Evolutionary conservation across 2,329 filamentous ascomycete species (phyloP).

Genomic region (Pyricularia sp.): DNA sequence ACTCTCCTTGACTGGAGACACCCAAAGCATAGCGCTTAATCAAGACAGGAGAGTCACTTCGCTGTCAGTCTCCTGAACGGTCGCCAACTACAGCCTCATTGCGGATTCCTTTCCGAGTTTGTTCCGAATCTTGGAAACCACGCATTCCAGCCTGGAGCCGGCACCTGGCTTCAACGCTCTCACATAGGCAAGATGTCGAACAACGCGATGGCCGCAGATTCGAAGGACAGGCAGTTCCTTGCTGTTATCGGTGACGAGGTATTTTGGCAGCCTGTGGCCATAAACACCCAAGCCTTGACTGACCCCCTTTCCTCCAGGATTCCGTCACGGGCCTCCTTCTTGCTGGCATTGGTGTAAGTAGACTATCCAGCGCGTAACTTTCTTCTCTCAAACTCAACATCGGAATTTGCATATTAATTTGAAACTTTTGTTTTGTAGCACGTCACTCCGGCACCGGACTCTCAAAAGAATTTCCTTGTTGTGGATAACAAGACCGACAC

Average conservation of each 20-base stretch:
- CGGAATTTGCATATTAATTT: not conserved
- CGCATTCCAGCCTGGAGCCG: not conserved
- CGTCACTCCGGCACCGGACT: constrained; percentile 78
- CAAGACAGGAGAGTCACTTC: not conserved
- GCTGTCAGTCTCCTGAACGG: not conserved
- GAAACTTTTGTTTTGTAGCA: constrained; percentile 52
- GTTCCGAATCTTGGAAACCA: not conserved
- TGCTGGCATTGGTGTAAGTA: constrained; percentile 79
- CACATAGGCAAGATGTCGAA: constrained; percentile 11
- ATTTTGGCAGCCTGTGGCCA: constrained; percentile 13
- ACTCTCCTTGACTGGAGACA: not conserved
- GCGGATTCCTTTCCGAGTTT: not conserved
- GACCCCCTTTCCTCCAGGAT: constrained; percentile 48
- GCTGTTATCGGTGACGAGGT: constrained; percentile 98
- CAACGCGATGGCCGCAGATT: constrained; percentile 37
- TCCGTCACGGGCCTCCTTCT: constrained; percentile 93
- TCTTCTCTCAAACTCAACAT: not conserved
- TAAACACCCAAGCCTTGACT: not conserved
- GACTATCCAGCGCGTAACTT: not conserved
- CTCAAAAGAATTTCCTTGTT: constrained; percentile 96
- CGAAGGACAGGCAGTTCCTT: constrained; percentile 86
- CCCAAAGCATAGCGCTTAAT: not conserved
- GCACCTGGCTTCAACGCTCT: not conserved
- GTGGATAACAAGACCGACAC: constrained; percentile 92
- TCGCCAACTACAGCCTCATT: not conserved